A percentile compares a stretch with the other conserved stretches of the same genome.
phyloP scores from a whole-genome alignment of 768 basidiomycete species.

The Xerocomellus amylosporus region DNA sequence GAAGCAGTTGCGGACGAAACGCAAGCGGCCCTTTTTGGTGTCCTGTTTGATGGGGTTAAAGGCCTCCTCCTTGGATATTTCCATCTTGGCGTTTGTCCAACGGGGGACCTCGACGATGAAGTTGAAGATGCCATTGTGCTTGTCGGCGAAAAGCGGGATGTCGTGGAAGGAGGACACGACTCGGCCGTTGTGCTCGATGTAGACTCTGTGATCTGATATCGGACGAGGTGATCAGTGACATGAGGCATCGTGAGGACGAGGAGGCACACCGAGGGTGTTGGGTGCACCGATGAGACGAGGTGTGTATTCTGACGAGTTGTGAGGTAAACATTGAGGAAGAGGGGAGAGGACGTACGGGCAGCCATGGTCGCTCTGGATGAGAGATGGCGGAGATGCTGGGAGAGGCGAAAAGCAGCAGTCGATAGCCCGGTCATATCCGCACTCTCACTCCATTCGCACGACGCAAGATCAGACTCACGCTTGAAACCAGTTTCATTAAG shows the following conservation, averaged over 20 bases:
- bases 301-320: conserved; percentile 52
- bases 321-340: background rate
- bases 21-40: conserved; percentile 92
- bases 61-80: conserved; percentile 96
- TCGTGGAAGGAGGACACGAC: conserved; percentile 91
- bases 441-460: background rate
- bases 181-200: conserved; percentile 83
- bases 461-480: background rate
- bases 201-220: conserved; percentile 87
- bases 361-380: conserved; percentile 49
- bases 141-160: conserved; percentile 97
- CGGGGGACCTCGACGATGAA: conserved; percentile 98
- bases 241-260: conserved; percentile 5
- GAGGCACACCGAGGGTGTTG: conserved; percentile 82
- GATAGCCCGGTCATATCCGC: conserved; percentile 30
- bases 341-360: conserved; percentile 13
- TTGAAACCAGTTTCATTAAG: no score
- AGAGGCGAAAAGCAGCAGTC: conserved; percentile 42
- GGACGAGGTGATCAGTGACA: conserved; percentile 19
- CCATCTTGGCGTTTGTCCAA: conserved; percentile 99
- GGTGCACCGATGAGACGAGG: conserved; percentile 81
- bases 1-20: conserved; percentile 99
- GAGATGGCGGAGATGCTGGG: conserved; percentile 61
- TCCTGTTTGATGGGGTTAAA: conserved; percentile 99
- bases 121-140: conserved; percentile 93